Evolutionary conservation across 257 asterid species (phyloP).

Genomic region (Salvia splendens): DNA sequence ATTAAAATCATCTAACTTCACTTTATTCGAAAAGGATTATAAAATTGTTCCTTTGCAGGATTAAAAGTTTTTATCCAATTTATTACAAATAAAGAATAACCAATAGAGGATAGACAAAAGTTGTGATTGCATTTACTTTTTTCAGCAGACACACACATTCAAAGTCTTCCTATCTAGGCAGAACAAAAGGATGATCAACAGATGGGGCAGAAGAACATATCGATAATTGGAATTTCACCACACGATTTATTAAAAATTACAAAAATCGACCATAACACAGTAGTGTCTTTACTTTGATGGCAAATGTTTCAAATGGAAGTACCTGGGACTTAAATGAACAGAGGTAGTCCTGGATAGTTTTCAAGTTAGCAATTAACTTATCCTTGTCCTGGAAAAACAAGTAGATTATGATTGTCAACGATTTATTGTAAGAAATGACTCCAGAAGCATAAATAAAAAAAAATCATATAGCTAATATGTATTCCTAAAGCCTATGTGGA

Average conservation of each 20-base stretch:
- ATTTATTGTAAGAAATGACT: constrained; percentile 22
- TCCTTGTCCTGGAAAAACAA: constrained; percentile 73
- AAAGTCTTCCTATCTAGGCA: background rate
- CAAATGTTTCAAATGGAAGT: constrained; percentile 29
- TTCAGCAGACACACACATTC: background rate
- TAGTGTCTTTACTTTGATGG: constrained; percentile 5
- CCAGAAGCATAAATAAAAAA: constrained; percentile 16
- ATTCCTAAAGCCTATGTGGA: background rate
- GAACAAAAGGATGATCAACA: constrained; percentile 7
- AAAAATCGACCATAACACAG: constrained; percentile 10
- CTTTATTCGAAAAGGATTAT: background rate
- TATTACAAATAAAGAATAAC: constrained; percentile 5
- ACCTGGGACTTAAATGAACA: constrained; percentile 94
- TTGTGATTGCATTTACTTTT: constrained; percentile 1
- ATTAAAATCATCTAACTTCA: constrained; percentile 11
- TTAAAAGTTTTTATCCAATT: background rate
- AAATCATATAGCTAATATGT: background rate
- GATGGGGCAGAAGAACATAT: background rate
- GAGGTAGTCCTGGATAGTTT: constrained; percentile 87
- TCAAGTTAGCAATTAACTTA: constrained; percentile 76
- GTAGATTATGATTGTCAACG: constrained; percentile 26
- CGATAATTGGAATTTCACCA: constrained; percentile 20
- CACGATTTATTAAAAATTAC: background rate
- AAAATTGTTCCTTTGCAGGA: background rate
- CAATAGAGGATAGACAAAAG: constrained; percentile 21